Conservation (phyloP, 352 stramenopile genomes). For the Pythium grandisporangium region DNA sequence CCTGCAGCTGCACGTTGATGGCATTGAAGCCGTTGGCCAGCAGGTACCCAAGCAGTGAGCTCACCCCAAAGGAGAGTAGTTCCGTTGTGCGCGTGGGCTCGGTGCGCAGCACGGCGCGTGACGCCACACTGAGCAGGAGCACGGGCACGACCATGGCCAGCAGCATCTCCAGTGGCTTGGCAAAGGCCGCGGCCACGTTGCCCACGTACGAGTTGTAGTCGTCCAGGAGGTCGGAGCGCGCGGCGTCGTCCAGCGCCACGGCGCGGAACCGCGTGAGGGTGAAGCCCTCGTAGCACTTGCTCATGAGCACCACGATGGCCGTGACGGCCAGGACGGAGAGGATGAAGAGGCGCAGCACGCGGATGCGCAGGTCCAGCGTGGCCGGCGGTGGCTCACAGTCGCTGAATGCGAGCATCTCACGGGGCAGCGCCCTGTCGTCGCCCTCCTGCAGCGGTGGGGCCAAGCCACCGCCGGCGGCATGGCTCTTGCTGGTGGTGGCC, state of each 20-base stretch:
- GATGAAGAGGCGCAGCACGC: constrained; percentile 5
- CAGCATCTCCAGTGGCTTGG: constrained; percentile 12
- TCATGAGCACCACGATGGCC: constrained; percentile 5
- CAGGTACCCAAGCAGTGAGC: constrained; percentile 7
- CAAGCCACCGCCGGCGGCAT: too few species aligned
- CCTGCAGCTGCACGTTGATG: constrained; percentile 15
- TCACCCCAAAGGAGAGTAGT: constrained; percentile 3
- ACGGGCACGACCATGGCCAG: constrained; percentile 8
- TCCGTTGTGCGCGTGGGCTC: constrained; percentile 1
- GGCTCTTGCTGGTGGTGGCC: too few species aligned
- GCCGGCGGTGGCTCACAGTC: too few species aligned
- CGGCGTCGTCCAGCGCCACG: constrained; percentile 1
- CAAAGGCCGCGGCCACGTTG: constrained; percentile 9
- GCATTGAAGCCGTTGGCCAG: constrained; percentile 15
- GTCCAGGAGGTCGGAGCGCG: constrained; percentile 12
- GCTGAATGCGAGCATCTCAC: constrained; percentile 2
- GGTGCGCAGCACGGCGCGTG: background rate
- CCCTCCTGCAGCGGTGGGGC: too few species aligned
- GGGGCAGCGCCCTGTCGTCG: background rate
- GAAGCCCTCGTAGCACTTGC: constrained; percentile 10
- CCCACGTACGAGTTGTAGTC: constrained; percentile 15
- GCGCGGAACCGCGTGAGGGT: constrained; percentile 5
- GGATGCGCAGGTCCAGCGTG: constrained; percentile 7
- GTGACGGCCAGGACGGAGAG: constrained; percentile 4
- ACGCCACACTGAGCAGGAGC: constrained; percentile 4